These are phyloP conservation scores for Tephrocybe sp. DNA, from an alignment of 768 basidiomycete species.

Conservation along the genomic window DNA sequence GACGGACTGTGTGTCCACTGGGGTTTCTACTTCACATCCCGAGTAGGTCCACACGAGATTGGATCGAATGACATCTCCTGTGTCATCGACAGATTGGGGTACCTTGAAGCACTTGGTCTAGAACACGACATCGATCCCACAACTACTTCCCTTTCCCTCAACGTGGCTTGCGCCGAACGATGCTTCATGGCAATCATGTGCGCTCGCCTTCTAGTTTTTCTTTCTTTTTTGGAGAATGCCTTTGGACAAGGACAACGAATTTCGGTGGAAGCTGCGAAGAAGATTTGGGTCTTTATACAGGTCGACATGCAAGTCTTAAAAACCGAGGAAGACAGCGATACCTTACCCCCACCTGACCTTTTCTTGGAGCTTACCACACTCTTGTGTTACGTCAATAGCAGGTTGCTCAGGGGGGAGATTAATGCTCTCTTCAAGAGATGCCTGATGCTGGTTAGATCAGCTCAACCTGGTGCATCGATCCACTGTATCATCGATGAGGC, in stretches of 20 bases:
- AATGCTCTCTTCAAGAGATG: not conserved
- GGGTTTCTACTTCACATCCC: not conserved
- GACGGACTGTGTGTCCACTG: not conserved
- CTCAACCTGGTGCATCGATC: not conserved
- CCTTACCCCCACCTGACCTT: no score
- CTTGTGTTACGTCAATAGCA: not conserved
- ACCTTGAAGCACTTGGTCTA: not conserved
- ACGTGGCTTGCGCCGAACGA: not conserved
- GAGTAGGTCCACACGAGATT: not conserved
- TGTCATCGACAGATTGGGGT: not conserved
- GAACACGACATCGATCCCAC: not conserved
- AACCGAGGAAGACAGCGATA: not conserved
- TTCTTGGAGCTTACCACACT: not conserved
- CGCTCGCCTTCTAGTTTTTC: not conserved
- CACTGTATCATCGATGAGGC: not conserved
- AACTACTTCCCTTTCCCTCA: not conserved
- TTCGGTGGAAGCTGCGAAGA: not conserved
- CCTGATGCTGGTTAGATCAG: not conserved
- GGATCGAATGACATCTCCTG: not conserved
- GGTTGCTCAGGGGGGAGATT: not conserved
- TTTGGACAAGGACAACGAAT: not conserved
- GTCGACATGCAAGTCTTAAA: not conserved
- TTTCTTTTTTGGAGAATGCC: not conserved
- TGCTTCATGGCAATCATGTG: not conserved
- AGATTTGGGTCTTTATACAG: conserved; percentile 3